These are phyloP conservation scores for Termitomyces sp. DNA, from an alignment of 768 basidiomycete species.

Conservation along the genomic window DNA sequence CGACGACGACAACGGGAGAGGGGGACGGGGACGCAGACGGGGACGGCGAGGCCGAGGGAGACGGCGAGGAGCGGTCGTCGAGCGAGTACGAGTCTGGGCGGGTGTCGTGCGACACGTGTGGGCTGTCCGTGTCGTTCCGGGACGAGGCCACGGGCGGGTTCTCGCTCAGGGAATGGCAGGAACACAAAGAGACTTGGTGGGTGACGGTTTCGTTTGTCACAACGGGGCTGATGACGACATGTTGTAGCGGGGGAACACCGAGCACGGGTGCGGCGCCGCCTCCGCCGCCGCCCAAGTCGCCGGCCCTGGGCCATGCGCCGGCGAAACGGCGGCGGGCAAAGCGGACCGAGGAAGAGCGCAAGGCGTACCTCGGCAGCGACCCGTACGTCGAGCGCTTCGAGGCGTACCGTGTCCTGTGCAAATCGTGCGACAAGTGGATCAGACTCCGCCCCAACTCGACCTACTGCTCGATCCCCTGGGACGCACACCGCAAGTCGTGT, in stretches of 20 bases:
- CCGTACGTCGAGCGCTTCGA: slow-evolving; percentile 80
- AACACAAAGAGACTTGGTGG: slow-evolving; percentile 58
- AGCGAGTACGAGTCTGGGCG: slow-evolving; percentile 62
- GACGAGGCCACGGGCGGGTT: slow-evolving; percentile 60
- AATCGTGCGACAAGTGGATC: slow-evolving; percentile 82
- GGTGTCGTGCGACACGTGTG: slow-evolving; percentile 63
- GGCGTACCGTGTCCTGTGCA: slow-evolving; percentile 75
- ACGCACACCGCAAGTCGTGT: slow-evolving; percentile 80
- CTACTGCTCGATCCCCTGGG: slow-evolving; percentile 87
- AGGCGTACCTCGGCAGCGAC: slow-evolving; percentile 63
- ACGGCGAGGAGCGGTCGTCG: slow-evolving; percentile 13
- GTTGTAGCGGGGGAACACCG: too few relatives aligned
- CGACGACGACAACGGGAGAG: too few relatives aligned
- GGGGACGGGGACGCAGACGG: not conserved
- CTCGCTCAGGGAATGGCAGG: slow-evolving; percentile 66
- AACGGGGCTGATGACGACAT: too few relatives aligned
- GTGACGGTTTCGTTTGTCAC: slow-evolving; percentile 4
- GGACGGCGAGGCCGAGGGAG: slow-evolving; percentile 1
- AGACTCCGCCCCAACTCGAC: slow-evolving; percentile 82
- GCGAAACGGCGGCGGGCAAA: slow-evolving; percentile 69
- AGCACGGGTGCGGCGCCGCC: slow-evolving; percentile 12
- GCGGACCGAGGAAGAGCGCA: slow-evolving; percentile 73
- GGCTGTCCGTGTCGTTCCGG: slow-evolving; percentile 57
- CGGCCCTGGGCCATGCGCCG: slow-evolving; percentile 27
- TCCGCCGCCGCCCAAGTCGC: slow-evolving; percentile 10